Evolutionary conservation across 2,329 filamentous ascomycete genomes (phyloP), one percentile per base, ranked within the genome.

Genomic region (Tolypocladium tundrense): DNA sequence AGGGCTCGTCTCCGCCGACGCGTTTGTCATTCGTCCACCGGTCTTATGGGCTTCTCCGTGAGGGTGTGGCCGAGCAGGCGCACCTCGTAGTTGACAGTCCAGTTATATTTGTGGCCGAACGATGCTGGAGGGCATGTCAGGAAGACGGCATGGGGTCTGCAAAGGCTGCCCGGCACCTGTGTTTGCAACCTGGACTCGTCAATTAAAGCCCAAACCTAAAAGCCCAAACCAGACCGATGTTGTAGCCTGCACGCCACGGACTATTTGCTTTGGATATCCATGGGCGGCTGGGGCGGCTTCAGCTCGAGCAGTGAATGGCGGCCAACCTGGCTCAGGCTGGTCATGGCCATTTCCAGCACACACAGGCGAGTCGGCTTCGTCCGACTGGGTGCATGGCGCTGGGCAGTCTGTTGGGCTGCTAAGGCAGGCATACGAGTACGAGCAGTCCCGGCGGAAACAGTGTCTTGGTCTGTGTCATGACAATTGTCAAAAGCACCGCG

Each of bases 1-100:
- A 63, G 65, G 24, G 63, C 70, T 75, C 72, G 70, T 73, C 73
- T 74, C 70, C 68, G 68, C 69, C 67, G 10, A n/a, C 27, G 48
- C 31, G 13, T 19, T 21, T 13, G 19, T 13, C 72, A 62, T 61
- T 62, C 54, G 60, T 58, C 59, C 45, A 58, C 33, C 42, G 58
- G 54, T 37, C 33, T 42, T 37, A 7, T 16, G 21, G 16, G 31
- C 51, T 5, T 35, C n/a, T 16, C 19, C 10, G 51, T 33, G 35
- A 53, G 53, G 37, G 57, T 51, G 55, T 57, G 50, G 33, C 37
- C 27, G 42, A 35, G 48, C 16, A 51, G 16, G 19, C 19, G 16
- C 48, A 19, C 27, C 27, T 35, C 13, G 31, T 14, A 11, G 14
- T 50, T 1, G 31, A 10, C 9, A 19, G 31, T 51, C 9, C 31